These are phyloP conservation scores for Corymbia citriodora DNA, from an alignment of 441 rosid genomes.

Conservation along the genomic window DNA sequence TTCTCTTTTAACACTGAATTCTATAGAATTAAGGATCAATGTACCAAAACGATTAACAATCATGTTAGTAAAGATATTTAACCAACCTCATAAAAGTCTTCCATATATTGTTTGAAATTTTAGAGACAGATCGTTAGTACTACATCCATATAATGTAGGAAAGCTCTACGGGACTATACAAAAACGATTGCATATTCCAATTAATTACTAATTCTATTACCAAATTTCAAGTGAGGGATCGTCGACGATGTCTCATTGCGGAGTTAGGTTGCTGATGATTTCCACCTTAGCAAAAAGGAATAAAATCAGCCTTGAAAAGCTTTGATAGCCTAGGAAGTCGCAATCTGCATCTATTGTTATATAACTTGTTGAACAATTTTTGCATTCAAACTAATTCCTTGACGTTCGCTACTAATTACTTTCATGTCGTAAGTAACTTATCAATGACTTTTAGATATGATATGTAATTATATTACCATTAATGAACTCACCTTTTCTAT, in stretches of 20 bases:
- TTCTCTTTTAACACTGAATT: not conserved
- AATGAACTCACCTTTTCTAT: not conserved
- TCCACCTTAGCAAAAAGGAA: not conserved
- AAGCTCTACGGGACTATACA: not conserved
- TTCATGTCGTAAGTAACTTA: not conserved
- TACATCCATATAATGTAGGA: too few species aligned
- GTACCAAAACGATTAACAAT: not conserved
- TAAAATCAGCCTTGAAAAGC: not conserved
- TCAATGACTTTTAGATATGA: not conserved
- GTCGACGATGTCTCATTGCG: not conserved
- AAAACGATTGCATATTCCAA: not conserved
- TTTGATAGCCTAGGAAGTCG: not conserved
- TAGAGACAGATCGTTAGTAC: too few species aligned
- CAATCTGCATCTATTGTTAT: not conserved
- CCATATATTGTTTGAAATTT: too few species aligned
- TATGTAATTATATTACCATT: not conserved
- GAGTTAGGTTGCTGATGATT: not conserved
- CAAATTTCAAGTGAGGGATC: not conserved
- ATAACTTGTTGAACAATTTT: not conserved
- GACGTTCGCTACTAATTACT: not conserved
- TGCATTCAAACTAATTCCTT: too few species aligned
- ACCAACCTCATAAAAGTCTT: too few species aligned
- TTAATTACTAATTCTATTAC: not conserved
- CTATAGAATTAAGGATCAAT: not conserved
- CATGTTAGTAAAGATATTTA: too few species aligned